Evolutionary conservation across 2,329 filamentous ascomycete genomes (phyloP), one percentile per base, ranked within the genome.

Genomic region (Trichoderma koningiopsis): DNA sequence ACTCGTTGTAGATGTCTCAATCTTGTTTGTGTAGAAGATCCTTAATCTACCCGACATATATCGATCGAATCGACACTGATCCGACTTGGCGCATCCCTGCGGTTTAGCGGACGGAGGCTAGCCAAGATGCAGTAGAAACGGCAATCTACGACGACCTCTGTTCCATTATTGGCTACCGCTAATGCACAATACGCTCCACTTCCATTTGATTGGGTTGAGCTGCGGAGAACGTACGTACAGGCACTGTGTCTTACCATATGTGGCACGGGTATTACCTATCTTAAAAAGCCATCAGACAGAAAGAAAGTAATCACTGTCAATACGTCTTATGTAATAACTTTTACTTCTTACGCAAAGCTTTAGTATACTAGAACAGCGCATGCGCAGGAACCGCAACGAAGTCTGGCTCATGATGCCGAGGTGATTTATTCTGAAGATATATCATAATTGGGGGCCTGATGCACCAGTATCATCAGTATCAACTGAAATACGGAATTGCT

Each of bases 91-190:
- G 14, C 27, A 49, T 63, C 43, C 49, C 24, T 10, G 49, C 24
- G 31, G 13, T 43, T 33, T 31, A 64, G 24, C 11, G 19, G 40
- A 52, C 40, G 52, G 49, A 40, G 61, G 24, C 33, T 2, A 56
- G 10, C 10, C 5, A 16, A 31, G 14, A 35, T 31, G 6, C 19
- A 31, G 24, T 33, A 22, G 55, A 56, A 64, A 64, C 3, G 61
- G 61, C 33, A 64, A 55, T 35, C 61, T 43, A 64, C 49, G 52
- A 64, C 61, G 61, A 64, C 11, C 56, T 56, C 14, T 24, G 33
- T 6, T 13, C 24, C 22, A 31, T 16, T 16, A 14, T 40, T 29
- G 6, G 22, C 49, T 33, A 35, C 7, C 19, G 24, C 61, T 64
- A 64, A 64, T 64, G 49, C 61, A 56, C 19, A 4, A 24, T 22